Base-by-base conservation (phyloP, 306 rosid species). In the Lotus japonicus region DNA sequence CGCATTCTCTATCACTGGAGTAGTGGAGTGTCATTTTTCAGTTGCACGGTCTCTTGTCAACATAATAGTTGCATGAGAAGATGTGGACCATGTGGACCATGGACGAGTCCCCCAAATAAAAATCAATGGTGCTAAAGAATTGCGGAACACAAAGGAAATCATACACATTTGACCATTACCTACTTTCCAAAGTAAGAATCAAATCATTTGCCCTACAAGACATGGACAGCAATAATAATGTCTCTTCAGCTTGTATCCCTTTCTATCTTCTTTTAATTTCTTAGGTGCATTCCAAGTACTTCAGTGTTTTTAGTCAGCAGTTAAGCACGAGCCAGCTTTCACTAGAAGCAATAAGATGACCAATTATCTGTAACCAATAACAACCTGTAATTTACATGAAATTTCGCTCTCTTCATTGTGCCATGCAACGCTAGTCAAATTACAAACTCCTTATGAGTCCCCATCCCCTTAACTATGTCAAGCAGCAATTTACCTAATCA, bases 261-360 rank as follows among this genome's bases (percentile, higher is more conserved):
- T n/a, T n/a, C n/a, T n/a, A n/a, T n/a, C n/a, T n/a, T n/a, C n/a
- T n/a, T n/a, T n/a, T n/a, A n/a, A n/a, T 4, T 28, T 38, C 11
- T 38, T 38, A 7, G 2, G 53, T 54, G 45, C 17, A 43, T 42
- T 56, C 1, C 4, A 5, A 15, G 35, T 14, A 56, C 46, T 43
- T 33, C 9, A 9, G 15, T 43, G 21, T 6, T n/a, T n/a, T n/a
- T n/a, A n/a, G n/a, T n/a, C n/a, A n/a, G n/a, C n/a, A n/a, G n/a
- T n/a, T n/a, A n/a, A n/a, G n/a, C n/a, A n/a, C n/a, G 10, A 23
- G 39, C 72, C 49, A 31, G 17, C 57, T 52, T 44, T 56, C 49
- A 63, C 28, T 73, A 31, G 46, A 62, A 53, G 65, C 72, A 73
- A 64, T 44, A n/a, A n/a, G n/a, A n/a, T n/a, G n/a, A n/a, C n/a